phyloP scores from a whole-genome alignment of 2,329 filamentous ascomycete species.

The Penicillium digitatum region DNA sequence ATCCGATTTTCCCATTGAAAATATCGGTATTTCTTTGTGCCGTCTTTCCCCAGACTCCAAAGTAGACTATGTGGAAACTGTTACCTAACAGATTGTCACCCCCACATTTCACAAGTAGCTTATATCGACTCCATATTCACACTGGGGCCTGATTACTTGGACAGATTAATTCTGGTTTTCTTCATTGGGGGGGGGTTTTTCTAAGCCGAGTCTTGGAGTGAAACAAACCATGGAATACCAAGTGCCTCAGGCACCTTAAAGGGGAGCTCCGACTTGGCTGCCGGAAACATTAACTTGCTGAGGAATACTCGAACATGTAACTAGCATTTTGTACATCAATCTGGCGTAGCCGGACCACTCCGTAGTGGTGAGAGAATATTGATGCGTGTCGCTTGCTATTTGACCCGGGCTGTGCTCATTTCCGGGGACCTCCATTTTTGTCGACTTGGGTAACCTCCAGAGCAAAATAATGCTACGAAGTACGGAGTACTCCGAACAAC shows the following conservation, averaged over 20 bases:
- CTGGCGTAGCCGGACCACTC: not conserved
- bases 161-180: not conserved
- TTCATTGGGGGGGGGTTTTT: not conserved
- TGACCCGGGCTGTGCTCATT: not conserved
- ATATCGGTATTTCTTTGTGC: not conserved
- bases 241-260: not conserved
- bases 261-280: constrained; percentile 4
- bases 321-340: not conserved
- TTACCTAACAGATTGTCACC: constrained; percentile 29
- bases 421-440: not conserved
- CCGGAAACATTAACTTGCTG: not conserved
- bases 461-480: not conserved
- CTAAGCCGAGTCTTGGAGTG: not conserved
- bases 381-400: not conserved
- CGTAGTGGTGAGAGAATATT: not conserved
- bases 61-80: constrained; percentile 24
- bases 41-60: constrained; percentile 7
- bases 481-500: not conserved
- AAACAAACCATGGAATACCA: not conserved
- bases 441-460: not conserved
- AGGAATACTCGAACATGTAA: too few relatives aligned
- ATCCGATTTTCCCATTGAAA: not conserved
- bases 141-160: not conserved
- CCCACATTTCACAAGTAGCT: constrained; percentile 25
- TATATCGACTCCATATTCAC: not conserved